These are phyloP conservation scores for Annulohypoxylon stygium DNA, from an alignment of 495 filamentous ascomycete species.

Conservation along the genomic window DNA sequence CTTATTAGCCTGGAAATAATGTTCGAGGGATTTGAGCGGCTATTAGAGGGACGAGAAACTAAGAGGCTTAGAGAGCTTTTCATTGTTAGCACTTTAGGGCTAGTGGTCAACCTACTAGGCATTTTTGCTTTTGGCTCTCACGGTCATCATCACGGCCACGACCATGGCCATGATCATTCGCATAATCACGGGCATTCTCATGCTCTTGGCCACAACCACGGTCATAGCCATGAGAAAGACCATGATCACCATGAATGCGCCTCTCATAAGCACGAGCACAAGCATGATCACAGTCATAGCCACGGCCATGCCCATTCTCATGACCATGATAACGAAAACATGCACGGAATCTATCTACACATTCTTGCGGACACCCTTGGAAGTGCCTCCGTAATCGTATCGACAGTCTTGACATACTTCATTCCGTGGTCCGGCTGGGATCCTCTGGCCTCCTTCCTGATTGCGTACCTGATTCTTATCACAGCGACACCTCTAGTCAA, in stretches of 20 bases:
- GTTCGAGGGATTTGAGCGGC: constrained; percentile 90
- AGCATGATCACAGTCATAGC: constrained; percentile 53
- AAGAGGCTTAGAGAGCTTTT: constrained; percentile 88
- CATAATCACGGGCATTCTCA: constrained; percentile 55
- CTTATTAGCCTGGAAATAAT: constrained; percentile 97
- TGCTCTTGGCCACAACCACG: constrained; percentile 55
- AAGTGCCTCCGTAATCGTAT: constrained; percentile 93
- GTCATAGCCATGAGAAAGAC: constrained; percentile 50
- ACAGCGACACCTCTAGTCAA: constrained; percentile 90
- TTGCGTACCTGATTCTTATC: constrained; percentile 90
- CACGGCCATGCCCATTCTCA: constrained; percentile 56
- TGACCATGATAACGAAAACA: constrained; percentile 92
- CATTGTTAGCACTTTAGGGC: constrained; percentile 83
- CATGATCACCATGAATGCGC: constrained; percentile 62
- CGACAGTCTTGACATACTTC: constrained; percentile 87
- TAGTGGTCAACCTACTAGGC: constrained; percentile 91
- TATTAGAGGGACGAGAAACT: constrained; percentile 84
- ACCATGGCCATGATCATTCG: constrained; percentile 53
- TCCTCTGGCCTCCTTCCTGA: constrained; percentile 91
- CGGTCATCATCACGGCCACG: constrained; percentile 71
- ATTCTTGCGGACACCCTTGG: constrained; percentile 95
- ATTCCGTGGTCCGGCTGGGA: constrained; percentile 95
- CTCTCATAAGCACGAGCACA: constrained; percentile 60
- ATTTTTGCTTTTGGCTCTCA: constrained; percentile 86
- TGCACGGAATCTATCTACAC: constrained; percentile 98